phyloP scores from a whole-genome alignment of 2,329 filamentous ascomycete species.

The Nemania diffusa region DNA sequence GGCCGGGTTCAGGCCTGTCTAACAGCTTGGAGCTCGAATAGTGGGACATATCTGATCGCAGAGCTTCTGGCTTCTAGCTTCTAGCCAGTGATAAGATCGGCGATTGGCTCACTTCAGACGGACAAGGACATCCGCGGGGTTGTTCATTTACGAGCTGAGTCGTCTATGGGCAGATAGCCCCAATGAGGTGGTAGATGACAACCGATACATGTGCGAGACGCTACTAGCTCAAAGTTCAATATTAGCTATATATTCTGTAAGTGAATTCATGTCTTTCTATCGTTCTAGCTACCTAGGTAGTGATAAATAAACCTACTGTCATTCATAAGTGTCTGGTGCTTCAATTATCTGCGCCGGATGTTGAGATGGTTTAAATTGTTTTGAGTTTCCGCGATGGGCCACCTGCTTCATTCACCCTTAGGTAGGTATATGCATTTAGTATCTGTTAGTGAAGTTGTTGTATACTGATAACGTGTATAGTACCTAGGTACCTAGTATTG shows the following conservation, averaged over 20 bases:
- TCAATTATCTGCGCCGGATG: not conserved
- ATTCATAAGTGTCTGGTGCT: not conserved
- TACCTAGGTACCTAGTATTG: not conserved
- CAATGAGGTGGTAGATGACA: not conserved
- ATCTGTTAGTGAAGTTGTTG: too few species aligned
- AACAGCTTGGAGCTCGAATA: constrained; percentile 51
- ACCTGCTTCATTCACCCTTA: not conserved
- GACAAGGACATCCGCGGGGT: not conserved
- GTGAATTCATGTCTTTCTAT: constrained; percentile 11
- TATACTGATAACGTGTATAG: too few species aligned
- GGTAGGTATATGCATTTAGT: too few species aligned
- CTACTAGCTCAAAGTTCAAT: constrained; percentile 5
- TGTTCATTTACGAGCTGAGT: constrained; percentile 1
- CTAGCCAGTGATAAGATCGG: not conserved
- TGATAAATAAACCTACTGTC: not conserved
- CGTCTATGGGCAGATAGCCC: not conserved
- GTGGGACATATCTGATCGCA: constrained; percentile 38
- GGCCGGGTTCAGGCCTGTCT: constrained; percentile 70
- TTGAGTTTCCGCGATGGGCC: not conserved
- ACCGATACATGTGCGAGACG: constrained; percentile 10
- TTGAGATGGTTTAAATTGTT: not conserved
- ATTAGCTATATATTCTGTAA: not conserved
- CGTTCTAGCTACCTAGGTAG: not conserved
- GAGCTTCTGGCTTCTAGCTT: not conserved
- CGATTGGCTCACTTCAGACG: not conserved